Percentiles rank a stretch among this genome's conserved stretches.
Conservation (phyloP, 805 yeast species). For the Ogataea saltuana region DNA sequence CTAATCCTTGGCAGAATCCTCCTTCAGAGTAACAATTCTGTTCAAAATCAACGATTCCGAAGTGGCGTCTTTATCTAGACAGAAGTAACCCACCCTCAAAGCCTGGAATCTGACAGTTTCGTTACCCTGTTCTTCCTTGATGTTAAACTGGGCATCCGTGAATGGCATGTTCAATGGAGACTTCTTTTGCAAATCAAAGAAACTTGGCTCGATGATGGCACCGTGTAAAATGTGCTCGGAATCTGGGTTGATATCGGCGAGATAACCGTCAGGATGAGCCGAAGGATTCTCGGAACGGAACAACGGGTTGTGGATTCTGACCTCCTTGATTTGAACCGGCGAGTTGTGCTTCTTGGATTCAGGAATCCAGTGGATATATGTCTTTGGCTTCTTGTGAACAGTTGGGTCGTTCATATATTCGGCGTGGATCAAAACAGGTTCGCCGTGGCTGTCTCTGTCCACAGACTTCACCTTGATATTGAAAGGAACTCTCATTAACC, state of each 20-base stretch:
- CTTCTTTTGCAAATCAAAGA: constrained; percentile 61
- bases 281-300: constrained; percentile 91
- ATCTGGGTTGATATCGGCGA: constrained; percentile 78
- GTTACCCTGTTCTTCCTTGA: constrained; percentile 66
- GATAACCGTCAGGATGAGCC: constrained; percentile 82
- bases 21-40: constrained; percentile 91
- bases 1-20: constrained; percentile 56
- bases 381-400: constrained; percentile 78
- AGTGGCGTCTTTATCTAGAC: constrained; percentile 77
- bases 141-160: constrained; percentile 62
- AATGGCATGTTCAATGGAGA: constrained; percentile 74
- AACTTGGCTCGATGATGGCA: constrained; percentile 79
- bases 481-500: constrained; percentile 87
- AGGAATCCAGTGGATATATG: constrained; percentile 97
- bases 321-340: constrained; percentile 68
- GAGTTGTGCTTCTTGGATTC: constrained; percentile 58
- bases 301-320: constrained; percentile 82
- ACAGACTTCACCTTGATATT: constrained; percentile 70
- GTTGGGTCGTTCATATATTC: constrained; percentile 68
- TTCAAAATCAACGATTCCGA: constrained; percentile 69
- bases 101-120: constrained; percentile 98
- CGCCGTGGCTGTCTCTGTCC: constrained; percentile 62
- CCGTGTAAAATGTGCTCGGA: constrained; percentile 66
- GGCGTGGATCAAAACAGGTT: constrained; percentile 69
- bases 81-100: constrained; percentile 92